A percentile compares a stretch with the other conserved stretches of the same genome.
Evolutionary conservation across 805 yeast genomes (phyloP).

Genomic region (Ogataea siamensis): DNA sequence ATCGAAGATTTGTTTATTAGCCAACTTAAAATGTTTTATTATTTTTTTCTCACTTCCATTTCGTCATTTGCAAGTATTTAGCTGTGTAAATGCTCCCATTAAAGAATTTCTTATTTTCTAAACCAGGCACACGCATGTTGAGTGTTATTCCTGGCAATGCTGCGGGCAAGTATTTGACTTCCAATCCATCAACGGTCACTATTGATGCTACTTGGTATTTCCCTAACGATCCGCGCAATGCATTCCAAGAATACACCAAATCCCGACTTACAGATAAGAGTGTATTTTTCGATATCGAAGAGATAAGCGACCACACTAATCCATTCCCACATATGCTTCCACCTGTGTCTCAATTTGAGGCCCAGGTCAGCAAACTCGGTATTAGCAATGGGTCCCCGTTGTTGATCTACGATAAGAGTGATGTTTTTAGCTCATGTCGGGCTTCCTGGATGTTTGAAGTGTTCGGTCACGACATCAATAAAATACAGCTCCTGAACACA

Average conservation of each 20-base stretch:
- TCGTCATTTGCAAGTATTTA: background rate
- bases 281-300: constrained; percentile 77
- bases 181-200: constrained; percentile 35
- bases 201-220: constrained; percentile 92
- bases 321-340: constrained; percentile 94
- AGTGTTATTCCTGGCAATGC: constrained; percentile 26
- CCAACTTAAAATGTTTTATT: background rate
- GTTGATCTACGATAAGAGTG: constrained; percentile 81
- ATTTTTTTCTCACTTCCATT: background rate
- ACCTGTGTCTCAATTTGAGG: constrained; percentile 49
- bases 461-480: constrained; percentile 63
- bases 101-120: background rate
- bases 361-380: constrained; percentile 55
- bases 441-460: constrained; percentile 87
- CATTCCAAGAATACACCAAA: constrained; percentile 52
- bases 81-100: background rate
- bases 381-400: constrained; percentile 53
- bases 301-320: constrained; percentile 54
- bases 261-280: constrained; percentile 62
- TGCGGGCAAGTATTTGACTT: constrained; percentile 16
- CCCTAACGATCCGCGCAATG: constrained; percentile 69
- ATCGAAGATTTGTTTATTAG: constrained; percentile 5
- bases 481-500: constrained; percentile 67
- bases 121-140: background rate
- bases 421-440: constrained; percentile 85